Evolutionary conservation across 331 rosid genomes (phyloP), one percentile per base, ranked within the genome.

Genomic region (Saraca asoca): DNA sequence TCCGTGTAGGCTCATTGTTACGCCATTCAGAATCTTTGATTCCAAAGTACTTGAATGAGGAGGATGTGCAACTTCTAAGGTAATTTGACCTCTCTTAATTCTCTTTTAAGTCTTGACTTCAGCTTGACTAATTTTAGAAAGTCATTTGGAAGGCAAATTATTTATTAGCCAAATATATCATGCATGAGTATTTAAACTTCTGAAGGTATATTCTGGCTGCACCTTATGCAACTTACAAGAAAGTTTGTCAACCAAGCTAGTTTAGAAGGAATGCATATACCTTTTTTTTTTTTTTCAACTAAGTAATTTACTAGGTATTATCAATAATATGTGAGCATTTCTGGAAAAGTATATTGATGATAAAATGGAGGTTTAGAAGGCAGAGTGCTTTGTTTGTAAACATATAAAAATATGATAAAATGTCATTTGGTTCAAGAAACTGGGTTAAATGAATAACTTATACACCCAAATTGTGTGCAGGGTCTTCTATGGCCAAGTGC

Each of bases 11-110:
- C 69, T 93, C 96, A 17, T 79, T 93, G 87, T 72, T 88, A 82
- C 85, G 82, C 67, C 96, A 93, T 70, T 95, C 96, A 39, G 96
- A 93, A 79, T 93, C 98, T 53, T 83, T 93, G 73, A 86, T 90
- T 85, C 98, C 98, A 54, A 84, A 62, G 66, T 81, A 79, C 64
- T 81, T 93, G 66, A 90, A 76, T 64, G 84, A 69, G 78, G 98
- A 93, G 82, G 98, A 93, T 83, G 78, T 90, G 69, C 96, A 84
- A 73, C 94, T 89, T 64, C 60, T 93, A 63, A 93, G 98, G 98
- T 93, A 66, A 74, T 44, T 66, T 71, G 66, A 62, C 29, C 50
- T 75, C 71, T 72, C 39, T 39, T 13, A 44, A 61, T 29, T 51
- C 64, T 62, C 0, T 8, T 10, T 29, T 42, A 62, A 62, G 53